Base-by-base conservation (phyloP, 2,329 filamentous ascomycete genomes). In the Penicillium fuscoglaucum region DNA sequence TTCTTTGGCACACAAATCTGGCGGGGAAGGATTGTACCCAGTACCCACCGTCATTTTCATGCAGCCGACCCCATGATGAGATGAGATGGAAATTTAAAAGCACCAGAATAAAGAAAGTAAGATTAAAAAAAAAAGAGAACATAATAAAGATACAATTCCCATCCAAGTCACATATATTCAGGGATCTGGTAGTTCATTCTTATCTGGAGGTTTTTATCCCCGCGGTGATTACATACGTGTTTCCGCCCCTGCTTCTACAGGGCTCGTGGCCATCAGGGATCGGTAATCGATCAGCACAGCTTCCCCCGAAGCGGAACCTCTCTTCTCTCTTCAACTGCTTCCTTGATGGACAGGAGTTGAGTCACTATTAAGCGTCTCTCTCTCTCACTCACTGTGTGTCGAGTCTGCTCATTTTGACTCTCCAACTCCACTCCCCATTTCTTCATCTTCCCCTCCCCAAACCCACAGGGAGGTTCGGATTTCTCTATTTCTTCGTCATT, bases 401-500 rank as follows among this genome's bases (percentile, higher is more conserved):
- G 55, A 57, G 50, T 57, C 55, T 57, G 19, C 39, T 50, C 61
- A 66, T 56, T 64, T 61, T 58, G 61, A 63, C 57, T 59, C 48
- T 31, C 45, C 57, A 53, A 44, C 55, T 58, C 43, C 50, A 47
- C 57, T 57, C 51, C 40, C 45, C 48, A 52, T 52, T 62, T 63
- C 60, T 61, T 59, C 59, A 59, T 55, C 51, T 61, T 51, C 58
- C 53, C 57, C 53, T 52, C 57, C 46, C 52, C 52, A 48, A 58
- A 57, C 55, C 55, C 59, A 57, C 55, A 58, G 61, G 55, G 58
- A 61, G 58, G 52, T 45, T 59, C 52, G 39, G 61, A 57, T 57
- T 59, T 59, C 62, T 63, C 57, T 59, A 52, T 58, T 66, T 68
- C 64, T 59, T 64, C 61, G 69, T 73, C 70, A 66, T 62, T 73